These are phyloP conservation scores for Reticulascus tulasneorum DNA, from an alignment of 2,329 filamentous ascomycete genomes.

Conservation along the genomic window DNA sequence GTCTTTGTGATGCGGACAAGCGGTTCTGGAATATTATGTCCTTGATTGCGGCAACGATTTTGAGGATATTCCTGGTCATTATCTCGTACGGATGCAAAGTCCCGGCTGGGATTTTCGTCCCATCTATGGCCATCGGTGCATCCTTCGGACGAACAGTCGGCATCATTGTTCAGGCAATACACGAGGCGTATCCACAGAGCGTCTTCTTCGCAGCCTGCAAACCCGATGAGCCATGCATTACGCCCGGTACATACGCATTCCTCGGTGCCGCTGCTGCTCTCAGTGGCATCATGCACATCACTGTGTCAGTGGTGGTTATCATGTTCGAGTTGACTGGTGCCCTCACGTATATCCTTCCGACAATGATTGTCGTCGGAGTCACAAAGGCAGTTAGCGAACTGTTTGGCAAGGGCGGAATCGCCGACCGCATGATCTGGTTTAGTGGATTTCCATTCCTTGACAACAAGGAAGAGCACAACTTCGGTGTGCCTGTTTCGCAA, in stretches of 20 bases:
- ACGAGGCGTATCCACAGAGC: slow-evolving; percentile 78
- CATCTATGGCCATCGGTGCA: slow-evolving; percentile 95
- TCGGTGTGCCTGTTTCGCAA: slow-evolving; percentile 87
- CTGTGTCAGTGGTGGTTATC: slow-evolving; percentile 93
- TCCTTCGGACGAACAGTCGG: slow-evolving; percentile 93
- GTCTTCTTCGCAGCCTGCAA: slow-evolving; percentile 85
- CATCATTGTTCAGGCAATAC: slow-evolving; percentile 84
- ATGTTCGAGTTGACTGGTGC: slow-evolving; percentile 99
- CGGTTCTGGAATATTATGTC: slow-evolving; percentile 76
- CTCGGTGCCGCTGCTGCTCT: slow-evolving; percentile 87
- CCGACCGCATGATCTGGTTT: slow-evolving; percentile 98
- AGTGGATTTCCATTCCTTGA: slow-evolving; percentile 96
- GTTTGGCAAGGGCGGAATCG: slow-evolving; percentile 94
- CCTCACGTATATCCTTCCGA: slow-evolving; percentile 91
- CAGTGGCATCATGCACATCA: slow-evolving; percentile 97
- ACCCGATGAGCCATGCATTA: slow-evolving; percentile 92
- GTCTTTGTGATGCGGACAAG: slow-evolving; percentile 76
- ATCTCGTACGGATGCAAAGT: slow-evolving; percentile 98
- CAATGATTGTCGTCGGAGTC: slow-evolving; percentile 97
- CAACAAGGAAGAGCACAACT: slow-evolving; percentile 95
- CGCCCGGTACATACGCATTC: slow-evolving; percentile 94
- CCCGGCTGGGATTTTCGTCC: slow-evolving; percentile 94
- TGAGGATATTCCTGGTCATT: slow-evolving; percentile 82
- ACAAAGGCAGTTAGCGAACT: slow-evolving; percentile 90
- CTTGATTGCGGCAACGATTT: slow-evolving; percentile 70